Base-by-base conservation (phyloP, 2,329 filamentous ascomycete genomes). In the Fusarium continuum region DNA sequence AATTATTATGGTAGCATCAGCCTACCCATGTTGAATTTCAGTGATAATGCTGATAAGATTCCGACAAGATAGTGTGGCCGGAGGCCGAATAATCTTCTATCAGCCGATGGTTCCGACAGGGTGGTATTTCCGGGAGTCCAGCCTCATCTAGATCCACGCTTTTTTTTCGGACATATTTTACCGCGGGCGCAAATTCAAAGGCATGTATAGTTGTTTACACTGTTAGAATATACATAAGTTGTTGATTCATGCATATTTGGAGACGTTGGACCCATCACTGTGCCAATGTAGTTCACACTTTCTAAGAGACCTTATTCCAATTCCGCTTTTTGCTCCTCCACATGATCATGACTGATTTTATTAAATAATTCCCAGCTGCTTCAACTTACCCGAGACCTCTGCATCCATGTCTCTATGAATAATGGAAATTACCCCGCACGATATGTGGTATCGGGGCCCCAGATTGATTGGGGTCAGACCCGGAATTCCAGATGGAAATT, bases 351-450 rank as follows among this genome's bases (percentile, higher is more conserved):
- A n/a, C n/a, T 14, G 13, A 29, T 29, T 28, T 17, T 2, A 8
- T 39, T 13, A 1, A 1, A 1, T 5, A 11, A 31, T 13, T 9
- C 6, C 8, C 6, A 0, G 3, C 5, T 25, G 5, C 5, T 5
- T 17, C 4, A 10, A 4, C 25, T 4, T 59, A 59, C 56, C 55
- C 55, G 28, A 19, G 6, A 60, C 20, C 4, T 0, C 16, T 5
- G 13, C 8, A 6, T 4, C 4, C 17, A 6, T 44, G n/a, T n/a
- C n/a, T 13, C 23, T 5, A 60, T 69, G 58, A 56, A 56, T 69
- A 69, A 70, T 65, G 38, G 56, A 70, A 70, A 70, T 59, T 70
- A 69, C 67, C 67, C 67, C 67, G 67, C 67, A 65, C 55, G 34
- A 56, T 56, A 29, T 14, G 25, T 20, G 8, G 36, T 56, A 58